These are phyloP conservation scores for Sphaceloma murrayae DNA, from an alignment of 2,329 filamentous ascomycete genomes.

Conservation along the genomic window DNA sequence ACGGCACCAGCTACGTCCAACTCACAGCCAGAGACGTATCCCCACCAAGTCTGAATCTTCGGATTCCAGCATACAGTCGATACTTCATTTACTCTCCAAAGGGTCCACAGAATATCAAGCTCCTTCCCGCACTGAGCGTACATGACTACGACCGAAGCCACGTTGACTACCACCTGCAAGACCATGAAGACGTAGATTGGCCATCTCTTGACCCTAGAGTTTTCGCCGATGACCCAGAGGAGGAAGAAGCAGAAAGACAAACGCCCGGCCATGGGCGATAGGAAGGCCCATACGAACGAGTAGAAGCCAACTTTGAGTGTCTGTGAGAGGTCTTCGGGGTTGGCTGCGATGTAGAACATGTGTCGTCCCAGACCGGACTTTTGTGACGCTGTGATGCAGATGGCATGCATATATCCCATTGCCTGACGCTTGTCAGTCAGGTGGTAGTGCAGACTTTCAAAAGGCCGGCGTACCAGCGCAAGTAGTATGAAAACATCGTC, in stretches of 20 bases:
- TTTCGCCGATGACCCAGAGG: slow-evolving; percentile 24
- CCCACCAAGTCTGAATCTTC: slow-evolving; percentile 20
- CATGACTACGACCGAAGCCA: slow-evolving; percentile 22
- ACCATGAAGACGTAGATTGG: slow-evolving; percentile 24
- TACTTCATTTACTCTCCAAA: slow-evolving; percentile 9
- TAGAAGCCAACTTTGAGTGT: slow-evolving; percentile 22
- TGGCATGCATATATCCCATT: slow-evolving; percentile 23
- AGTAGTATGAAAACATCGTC: slow-evolving; percentile 25
- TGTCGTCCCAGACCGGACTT: slow-evolving; percentile 24
- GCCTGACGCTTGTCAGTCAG: slow-evolving; percentile 13
- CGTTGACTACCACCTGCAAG: slow-evolving; percentile 24
- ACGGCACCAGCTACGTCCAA: not conserved
- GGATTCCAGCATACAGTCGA: slow-evolving; percentile 21
- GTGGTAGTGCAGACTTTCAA: not conserved
- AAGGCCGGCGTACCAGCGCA: slow-evolving; percentile 19
- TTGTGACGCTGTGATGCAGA: slow-evolving; percentile 21
- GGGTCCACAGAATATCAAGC: slow-evolving; percentile 21
- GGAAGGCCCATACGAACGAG: slow-evolving; percentile 22
- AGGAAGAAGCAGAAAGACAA: slow-evolving; percentile 26
- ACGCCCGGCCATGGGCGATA: slow-evolving; percentile 24
- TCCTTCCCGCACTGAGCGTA: slow-evolving; percentile 24
- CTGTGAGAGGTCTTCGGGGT: slow-evolving; percentile 18
- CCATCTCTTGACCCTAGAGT: slow-evolving; percentile 23
- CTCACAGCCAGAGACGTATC: slow-evolving; percentile 20
- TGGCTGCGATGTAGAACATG: slow-evolving; percentile 18